phyloP scores from a whole-genome alignment of 129 eudicot species.

The Oenanthe sinensis region DNA sequence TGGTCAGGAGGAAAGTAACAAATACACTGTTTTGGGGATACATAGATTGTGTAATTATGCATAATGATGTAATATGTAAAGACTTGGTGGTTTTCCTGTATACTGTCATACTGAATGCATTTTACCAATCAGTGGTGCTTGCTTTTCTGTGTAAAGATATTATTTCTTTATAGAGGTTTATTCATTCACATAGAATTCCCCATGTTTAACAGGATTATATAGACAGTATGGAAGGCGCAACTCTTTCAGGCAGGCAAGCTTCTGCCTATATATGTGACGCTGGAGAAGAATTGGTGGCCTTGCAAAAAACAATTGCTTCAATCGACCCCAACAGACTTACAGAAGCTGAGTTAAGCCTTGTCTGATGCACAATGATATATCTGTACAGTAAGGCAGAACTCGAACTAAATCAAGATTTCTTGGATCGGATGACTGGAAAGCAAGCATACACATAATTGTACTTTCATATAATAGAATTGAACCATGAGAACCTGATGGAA shows the following conservation, averaged over 20 bases:
- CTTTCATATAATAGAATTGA: neutral
- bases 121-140: neutral
- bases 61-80: neutral
- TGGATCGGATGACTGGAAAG: neutral
- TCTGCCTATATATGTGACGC: slow-evolving; percentile 79
- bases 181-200: neutral
- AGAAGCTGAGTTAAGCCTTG: slow-evolving; percentile 49
- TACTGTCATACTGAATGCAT: no score
- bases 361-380: slow-evolving; percentile 24
- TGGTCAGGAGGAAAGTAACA: neutral
- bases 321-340: slow-evolving; percentile 19
- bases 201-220: slow-evolving; percentile 61
- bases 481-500: neutral
- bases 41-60: neutral
- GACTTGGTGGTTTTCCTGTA: neutral
- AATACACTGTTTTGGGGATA: neutral
- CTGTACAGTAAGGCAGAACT: neutral
- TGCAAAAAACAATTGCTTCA: slow-evolving; percentile 36
- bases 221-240: slow-evolving; percentile 99
- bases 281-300: slow-evolving; percentile 65
- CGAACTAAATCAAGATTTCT: neutral
- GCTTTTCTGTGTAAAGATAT: neutral
- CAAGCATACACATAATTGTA: neutral
- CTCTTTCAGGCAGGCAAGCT: slow-evolving; percentile 95
- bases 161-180: neutral